These are phyloP conservation scores for Trichoderma sp. DNA, from an alignment of 2,329 filamentous ascomycete genomes.

Conservation along the genomic window DNA sequence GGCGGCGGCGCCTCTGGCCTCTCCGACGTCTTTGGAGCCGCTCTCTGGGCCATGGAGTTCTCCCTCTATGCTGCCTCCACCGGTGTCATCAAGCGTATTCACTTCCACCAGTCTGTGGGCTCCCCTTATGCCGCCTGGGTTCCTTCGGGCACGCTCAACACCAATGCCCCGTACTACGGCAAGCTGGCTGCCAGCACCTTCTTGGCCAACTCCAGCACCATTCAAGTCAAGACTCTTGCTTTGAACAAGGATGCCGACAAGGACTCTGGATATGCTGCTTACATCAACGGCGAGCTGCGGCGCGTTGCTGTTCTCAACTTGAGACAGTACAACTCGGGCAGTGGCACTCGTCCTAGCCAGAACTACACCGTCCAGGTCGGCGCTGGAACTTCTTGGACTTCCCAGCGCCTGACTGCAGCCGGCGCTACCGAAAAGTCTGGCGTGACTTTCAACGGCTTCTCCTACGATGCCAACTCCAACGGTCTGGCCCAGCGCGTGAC, in stretches of 20 bases:
- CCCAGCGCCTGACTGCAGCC: constrained; percentile 28
- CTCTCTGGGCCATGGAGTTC: constrained; percentile 52
- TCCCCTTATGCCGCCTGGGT: constrained; percentile 32
- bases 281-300: constrained; percentile 22
- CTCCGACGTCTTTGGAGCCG: constrained; percentile 51
- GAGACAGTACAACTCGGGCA: constrained; percentile 25
- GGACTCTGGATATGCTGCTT: constrained; percentile 32
- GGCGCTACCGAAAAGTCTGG: constrained; percentile 27
- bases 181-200: constrained; percentile 31
- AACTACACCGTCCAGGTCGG: constrained; percentile 27
- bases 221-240: constrained; percentile 24
- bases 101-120: constrained; percentile 44
- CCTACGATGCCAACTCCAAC: constrained; percentile 28
- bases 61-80: constrained; percentile 40
- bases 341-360: constrained; percentile 16
- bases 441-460: constrained; percentile 29
- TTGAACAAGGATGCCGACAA: constrained; percentile 24
- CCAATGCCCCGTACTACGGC: constrained; percentile 31
- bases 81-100: constrained; percentile 39
- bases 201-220: constrained; percentile 25
- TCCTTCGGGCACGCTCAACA: constrained; percentile 24
- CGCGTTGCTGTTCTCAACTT: constrained; percentile 31
- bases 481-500: constrained; percentile 25
- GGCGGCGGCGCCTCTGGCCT: constrained; percentile 44
- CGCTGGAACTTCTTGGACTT: constrained; percentile 24